A percentile compares a stretch with the other conserved stretches of the same genome.
Evolutionary conservation across 2,329 filamentous ascomycete genomes (phyloP).

Genomic region (Capronia americana): DNA sequence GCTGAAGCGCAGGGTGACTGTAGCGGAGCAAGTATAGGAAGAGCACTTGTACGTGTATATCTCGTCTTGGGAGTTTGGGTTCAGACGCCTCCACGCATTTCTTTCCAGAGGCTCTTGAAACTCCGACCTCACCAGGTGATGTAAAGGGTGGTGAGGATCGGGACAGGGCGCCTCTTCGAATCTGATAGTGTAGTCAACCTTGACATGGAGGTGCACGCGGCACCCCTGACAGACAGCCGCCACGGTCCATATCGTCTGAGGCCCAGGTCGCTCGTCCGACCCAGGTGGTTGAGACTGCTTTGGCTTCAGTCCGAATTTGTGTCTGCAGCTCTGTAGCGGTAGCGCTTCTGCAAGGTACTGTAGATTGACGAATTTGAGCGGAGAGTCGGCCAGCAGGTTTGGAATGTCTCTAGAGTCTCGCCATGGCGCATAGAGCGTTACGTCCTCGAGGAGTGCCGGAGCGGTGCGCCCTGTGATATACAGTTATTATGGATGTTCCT

Average conservation of each 20-base stretch:
- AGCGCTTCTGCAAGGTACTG: constrained; percentile 42
- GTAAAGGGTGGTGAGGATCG: constrained; percentile 60
- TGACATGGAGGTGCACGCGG: constrained; percentile 66
- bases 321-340: constrained; percentile 58
- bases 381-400: constrained; percentile 65
- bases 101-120: constrained; percentile 36
- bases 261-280: constrained; percentile 47
- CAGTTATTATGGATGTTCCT: constrained; percentile 18
- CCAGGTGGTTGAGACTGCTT: constrained; percentile 59
- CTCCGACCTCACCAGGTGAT: constrained; percentile 62
- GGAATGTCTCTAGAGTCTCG: constrained; percentile 52
- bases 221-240: constrained; percentile 68
- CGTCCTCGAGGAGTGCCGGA: constrained; percentile 59
- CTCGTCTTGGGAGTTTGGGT: constrained; percentile 46
- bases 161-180: constrained; percentile 53
- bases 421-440: constrained; percentile 59
- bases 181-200: constrained; percentile 58
- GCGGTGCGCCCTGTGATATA: constrained; percentile 42
- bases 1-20: constrained; percentile 59
- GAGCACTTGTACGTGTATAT: constrained; percentile 65
- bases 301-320: constrained; percentile 64
- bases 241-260: constrained; percentile 61
- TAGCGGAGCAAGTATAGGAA: constrained; percentile 60
- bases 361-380: constrained; percentile 56
- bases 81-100: constrained; percentile 41